Conservation (phyloP, 1,139 yeast genomes). For the Eremothecium coryli region DNA sequence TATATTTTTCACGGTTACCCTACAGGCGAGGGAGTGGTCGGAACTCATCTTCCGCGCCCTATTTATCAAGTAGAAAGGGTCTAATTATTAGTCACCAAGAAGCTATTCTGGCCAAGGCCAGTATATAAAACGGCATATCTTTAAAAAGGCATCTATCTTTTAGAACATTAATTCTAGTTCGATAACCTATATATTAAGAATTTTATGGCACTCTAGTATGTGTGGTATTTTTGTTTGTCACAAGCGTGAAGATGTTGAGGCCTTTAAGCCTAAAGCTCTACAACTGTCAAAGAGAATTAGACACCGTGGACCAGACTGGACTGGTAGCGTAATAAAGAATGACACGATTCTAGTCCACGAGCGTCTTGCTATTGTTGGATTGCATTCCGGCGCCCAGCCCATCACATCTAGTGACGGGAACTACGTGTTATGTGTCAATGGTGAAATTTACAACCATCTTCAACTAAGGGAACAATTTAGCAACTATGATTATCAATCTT, state of each 20-base stretch:
- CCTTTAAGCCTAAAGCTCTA: constrained; percentile 79
- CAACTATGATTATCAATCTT: constrained; percentile 71
- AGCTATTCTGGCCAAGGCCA: too few species aligned
- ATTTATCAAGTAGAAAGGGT: too few species aligned
- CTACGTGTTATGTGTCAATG: constrained; percentile 79
- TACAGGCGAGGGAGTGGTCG: too few species aligned
- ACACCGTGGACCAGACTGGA: constrained; percentile 99
- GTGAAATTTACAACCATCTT: constrained; percentile 97
- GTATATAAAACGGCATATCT: too few species aligned
- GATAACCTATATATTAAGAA: too few species aligned
- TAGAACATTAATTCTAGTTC: too few species aligned
- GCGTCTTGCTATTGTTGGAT: constrained; percentile 91
- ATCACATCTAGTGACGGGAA: constrained; percentile 71
- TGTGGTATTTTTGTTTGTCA: constrained; percentile 97
- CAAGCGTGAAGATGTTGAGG: constrained; percentile 67
- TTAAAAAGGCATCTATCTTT: too few species aligned
- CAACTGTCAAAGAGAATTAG: constrained; percentile 86
- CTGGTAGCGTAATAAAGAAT: constrained; percentile 77
- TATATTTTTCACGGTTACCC: too few species aligned
- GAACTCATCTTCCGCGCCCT: too few species aligned
- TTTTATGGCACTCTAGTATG: constrained; percentile 40
- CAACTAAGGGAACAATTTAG: constrained; percentile 65
- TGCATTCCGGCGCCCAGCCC: constrained; percentile 97
- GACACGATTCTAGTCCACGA: constrained; percentile 81
- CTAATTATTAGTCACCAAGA: too few species aligned